Conservation (phyloP, 2,329 filamentous ascomycete genomes). For the Pseudogymnoascus sp. region DNA sequence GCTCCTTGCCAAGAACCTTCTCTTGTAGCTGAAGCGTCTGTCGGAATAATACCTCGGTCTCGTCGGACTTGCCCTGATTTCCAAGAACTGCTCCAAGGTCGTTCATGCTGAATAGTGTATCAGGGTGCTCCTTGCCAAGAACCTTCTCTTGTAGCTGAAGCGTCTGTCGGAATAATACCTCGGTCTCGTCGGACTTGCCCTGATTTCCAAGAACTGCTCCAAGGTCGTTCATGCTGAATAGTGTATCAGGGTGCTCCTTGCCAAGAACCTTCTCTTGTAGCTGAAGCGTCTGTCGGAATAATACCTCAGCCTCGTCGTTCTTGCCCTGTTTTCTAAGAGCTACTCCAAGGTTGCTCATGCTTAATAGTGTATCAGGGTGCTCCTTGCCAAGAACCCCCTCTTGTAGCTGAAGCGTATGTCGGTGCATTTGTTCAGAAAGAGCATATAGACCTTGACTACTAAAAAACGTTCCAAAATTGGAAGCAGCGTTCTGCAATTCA, state of each 20-base stretch:
- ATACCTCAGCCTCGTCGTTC: not conserved
- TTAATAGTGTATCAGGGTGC: constrained; percentile 22
- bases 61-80: not conserved
- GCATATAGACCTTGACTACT: not conserved
- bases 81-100: constrained; percentile 4
- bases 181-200: not conserved
- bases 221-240: constrained; percentile 4
- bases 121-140: not conserved
- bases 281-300: constrained; percentile 7
- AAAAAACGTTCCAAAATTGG: not conserved
- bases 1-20: constrained; percentile 17
- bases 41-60: not conserved
- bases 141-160: not conserved
- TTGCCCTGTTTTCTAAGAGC: constrained; percentile 9
- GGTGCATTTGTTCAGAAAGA: not conserved
- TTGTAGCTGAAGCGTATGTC: not conserved
- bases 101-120: constrained; percentile 12
- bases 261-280: constrained; percentile 15
- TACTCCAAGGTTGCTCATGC: constrained; percentile 19
- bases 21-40: constrained; percentile 12
- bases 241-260: constrained; percentile 14
- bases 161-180: not conserved
- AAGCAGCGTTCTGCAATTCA: constrained; percentile 5
- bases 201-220: not conserved
- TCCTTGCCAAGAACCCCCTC: constrained; percentile 17